These are phyloP conservation scores for Dothidotthia symphoricarpi DNA, from an alignment of 2,329 filamentous ascomycete genomes.

Conservation along the genomic window DNA sequence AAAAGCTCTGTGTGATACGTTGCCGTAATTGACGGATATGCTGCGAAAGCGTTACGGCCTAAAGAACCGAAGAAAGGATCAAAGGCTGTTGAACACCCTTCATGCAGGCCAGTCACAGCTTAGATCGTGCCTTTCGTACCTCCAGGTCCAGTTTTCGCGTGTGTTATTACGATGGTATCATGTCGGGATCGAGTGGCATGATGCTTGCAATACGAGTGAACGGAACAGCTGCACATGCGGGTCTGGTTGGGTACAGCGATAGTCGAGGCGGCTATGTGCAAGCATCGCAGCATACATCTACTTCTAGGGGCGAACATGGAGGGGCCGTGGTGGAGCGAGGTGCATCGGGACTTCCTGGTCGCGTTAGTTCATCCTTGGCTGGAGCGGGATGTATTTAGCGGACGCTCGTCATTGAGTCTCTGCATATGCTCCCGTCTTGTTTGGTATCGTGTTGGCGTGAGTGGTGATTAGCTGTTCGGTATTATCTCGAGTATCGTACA, in stretches of 20 bases:
- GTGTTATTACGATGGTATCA: constrained; percentile 9
- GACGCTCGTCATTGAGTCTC: constrained; percentile 24
- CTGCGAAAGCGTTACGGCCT: background rate
- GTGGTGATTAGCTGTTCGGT: background rate
- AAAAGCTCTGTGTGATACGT: too few species aligned
- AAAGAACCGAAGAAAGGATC: background rate
- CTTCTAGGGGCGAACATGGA: constrained; percentile 14
- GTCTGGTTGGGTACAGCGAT: constrained; percentile 20
- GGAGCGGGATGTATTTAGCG: constrained; percentile 10
- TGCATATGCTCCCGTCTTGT: constrained; percentile 16
- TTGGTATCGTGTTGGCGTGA: constrained; percentile 9
- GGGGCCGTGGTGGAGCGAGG: constrained; percentile 5
- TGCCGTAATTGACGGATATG: too few species aligned
- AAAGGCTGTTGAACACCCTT: background rate
- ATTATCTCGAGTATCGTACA: constrained; percentile 9
- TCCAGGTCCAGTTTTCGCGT: constrained; percentile 2
- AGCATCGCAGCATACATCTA: constrained; percentile 11
- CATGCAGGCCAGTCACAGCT: constrained; percentile 4
- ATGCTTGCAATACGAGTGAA: constrained; percentile 2
- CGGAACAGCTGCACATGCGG: constrained; percentile 5
- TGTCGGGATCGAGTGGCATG: constrained; percentile 2
- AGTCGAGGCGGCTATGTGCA: constrained; percentile 13
- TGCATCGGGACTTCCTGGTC: constrained; percentile 17
- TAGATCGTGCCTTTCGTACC: background rate
- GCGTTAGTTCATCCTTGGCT: constrained; percentile 12